Evolutionary conservation across 768 basidiomycete genomes (phyloP), one percentile per base, ranked within the genome.

Genomic region (Punctularia strigosozonata): DNA sequence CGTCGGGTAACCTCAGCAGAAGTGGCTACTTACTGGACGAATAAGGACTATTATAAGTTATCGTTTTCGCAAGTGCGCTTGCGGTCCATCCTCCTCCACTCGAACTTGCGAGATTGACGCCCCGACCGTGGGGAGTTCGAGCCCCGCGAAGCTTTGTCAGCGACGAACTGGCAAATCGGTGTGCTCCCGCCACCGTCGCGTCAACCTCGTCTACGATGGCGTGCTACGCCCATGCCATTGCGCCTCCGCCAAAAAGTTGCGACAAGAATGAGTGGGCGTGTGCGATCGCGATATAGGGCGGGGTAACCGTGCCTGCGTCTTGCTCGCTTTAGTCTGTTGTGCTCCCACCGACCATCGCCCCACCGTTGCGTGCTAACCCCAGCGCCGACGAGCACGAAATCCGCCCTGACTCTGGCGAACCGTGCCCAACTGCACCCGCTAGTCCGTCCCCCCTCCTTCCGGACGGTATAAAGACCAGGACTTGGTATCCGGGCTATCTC

Each of bases 181-280:
- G n/a, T n/a, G n/a, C n/a, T n/a, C n/a, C n/a, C n/a, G n/a, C 44
- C 45, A 46, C 39, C 21, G 38, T 42, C 25, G 43, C 48, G 48
- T 49, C 48, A 49, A 36, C 38, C 4, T 34, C 25, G 33, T 26
- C 30, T 26, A 28, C 36, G 31, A 49, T 49, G 30, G 48, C 48
- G 46, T 43, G 47, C 45, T 47, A n/a, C 20, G 18, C 37, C 17
- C 25, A 15, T 24, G 38, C 23, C 13, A 31, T 32, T 13, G 12
- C 28, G 15, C 5, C 28, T 20, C 31, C 7, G 23, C 24, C 18
- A 28, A 15, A 31, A n/a, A 13, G 17, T 40, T 15, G n/a, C 31
- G 8, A 13, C 13, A 14, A 18, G 30, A 23, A 12, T 21, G 8
- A 5, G 14, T 3, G 38, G 25, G 14, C 19, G 14, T 14, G 15